Evolutionary conservation across 108 stramenopile species (phyloP).

Genomic region (Seminavis robusta): DNA sequence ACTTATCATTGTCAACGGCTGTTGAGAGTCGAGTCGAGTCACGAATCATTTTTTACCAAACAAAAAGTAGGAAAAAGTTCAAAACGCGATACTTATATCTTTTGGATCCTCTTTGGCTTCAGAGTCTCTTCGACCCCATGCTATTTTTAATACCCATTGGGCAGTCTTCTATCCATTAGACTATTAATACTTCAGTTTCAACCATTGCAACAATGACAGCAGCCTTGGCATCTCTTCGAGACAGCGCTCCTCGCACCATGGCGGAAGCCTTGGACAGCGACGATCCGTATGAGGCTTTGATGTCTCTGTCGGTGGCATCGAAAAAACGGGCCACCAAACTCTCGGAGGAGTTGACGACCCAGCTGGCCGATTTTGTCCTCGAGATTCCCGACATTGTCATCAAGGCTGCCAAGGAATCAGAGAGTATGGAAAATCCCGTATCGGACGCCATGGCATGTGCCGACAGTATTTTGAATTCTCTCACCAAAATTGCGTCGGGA

Average conservation of each 20-base stretch:
- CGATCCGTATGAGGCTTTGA: slow-evolving; percentile 46
- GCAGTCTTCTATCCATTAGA: too few relatives aligned
- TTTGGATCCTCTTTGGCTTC: too few relatives aligned
- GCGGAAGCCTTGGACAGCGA: slow-evolving; percentile 47
- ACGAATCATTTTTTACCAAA: too few relatives aligned
- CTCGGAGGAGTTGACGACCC: slow-evolving; percentile 22
- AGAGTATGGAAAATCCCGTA: slow-evolving; percentile 31
- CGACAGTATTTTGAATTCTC: slow-evolving; percentile 72
- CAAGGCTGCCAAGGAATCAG: slow-evolving; percentile 8
- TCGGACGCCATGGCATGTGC: slow-evolving; percentile 50
- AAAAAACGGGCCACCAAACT: slow-evolving; percentile 26
- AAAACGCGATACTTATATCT: too few relatives aligned
- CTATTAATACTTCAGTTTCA: too few relatives aligned
- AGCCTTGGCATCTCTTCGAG: background rate
- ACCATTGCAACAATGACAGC: too few relatives aligned
- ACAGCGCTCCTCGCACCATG: slow-evolving; percentile 43
- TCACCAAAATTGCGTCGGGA: slow-evolving; percentile 81
- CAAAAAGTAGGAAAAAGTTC: too few relatives aligned
- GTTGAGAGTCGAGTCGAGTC: too few relatives aligned
- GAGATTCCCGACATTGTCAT: slow-evolving; percentile 2
- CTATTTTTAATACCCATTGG: too few relatives aligned
- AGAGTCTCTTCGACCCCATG: too few relatives aligned
- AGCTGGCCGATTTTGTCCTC: slow-evolving; percentile 1
- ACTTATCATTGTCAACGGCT: too few relatives aligned
- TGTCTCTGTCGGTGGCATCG: slow-evolving; percentile 36